Percentiles rank a stretch among this genome's conserved stretches.
Evolutionary conservation across 116 monocot genomes (phyloP).

Genomic region (Thalassia testudinum): DNA sequence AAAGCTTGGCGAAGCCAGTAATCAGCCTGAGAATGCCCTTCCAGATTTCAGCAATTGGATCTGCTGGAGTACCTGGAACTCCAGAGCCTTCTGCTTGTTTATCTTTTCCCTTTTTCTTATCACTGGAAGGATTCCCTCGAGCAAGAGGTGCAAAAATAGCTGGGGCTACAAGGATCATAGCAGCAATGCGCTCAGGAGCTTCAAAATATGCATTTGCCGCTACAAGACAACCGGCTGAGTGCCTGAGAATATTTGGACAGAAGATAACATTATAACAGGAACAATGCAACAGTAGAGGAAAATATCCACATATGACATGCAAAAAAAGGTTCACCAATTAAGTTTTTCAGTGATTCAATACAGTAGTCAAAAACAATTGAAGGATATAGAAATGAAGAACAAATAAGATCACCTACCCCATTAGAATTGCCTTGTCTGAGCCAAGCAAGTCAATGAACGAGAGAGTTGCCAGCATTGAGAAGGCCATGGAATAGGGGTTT

Average conservation of each 20-base stretch:
- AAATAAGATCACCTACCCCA: slow-evolving; percentile 42
- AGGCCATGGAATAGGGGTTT: slow-evolving; percentile 85
- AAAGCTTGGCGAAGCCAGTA: slow-evolving; percentile 12
- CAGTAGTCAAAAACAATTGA: no score
- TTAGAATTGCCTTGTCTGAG: slow-evolving; percentile 43
- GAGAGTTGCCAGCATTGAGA: slow-evolving; percentile 60
- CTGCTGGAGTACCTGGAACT: slow-evolving; percentile 7
- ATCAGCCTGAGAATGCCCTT: slow-evolving; percentile 18
- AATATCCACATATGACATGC: not conserved
- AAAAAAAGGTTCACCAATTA: no score
- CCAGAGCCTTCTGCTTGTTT: not conserved
- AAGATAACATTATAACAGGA: not conserved
- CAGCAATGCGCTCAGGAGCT: slow-evolving; percentile 67
- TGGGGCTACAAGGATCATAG: slow-evolving; percentile 73
- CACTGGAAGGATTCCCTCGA: slow-evolving; percentile 11
- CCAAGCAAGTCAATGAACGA: slow-evolving; percentile 50
- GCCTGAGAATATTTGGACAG: slow-evolving; percentile 36
- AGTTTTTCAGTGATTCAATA: no score
- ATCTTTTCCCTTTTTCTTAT: slow-evolving; percentile 3
- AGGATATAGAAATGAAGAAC: no score
- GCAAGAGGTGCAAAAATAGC: slow-evolving; percentile 65
- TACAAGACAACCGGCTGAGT: slow-evolving; percentile 89
- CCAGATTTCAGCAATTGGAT: slow-evolving; percentile 34
- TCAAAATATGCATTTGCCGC: slow-evolving; percentile 79
- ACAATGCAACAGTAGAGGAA: not conserved